Base-by-base conservation (phyloP, 139 green algal species). In the Ostreobium quekettii region DNA sequence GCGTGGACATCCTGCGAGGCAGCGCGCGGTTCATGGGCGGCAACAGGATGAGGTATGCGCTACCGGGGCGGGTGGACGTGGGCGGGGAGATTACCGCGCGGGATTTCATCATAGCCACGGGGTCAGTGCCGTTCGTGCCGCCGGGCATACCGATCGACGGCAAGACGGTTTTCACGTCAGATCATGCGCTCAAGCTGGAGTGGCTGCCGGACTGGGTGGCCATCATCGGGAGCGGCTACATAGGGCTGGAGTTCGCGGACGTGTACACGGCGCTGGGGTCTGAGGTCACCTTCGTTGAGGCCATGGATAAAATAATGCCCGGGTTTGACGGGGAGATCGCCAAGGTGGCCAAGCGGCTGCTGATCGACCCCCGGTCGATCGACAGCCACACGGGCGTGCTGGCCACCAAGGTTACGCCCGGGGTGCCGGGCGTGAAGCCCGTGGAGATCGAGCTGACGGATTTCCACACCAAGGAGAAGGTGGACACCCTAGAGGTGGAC, bases 181-280 rank as follows among this genome's bases (percentile, higher is more conserved):
- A 99, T 81, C 90, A 98, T 74, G 94, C 93, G 0, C 85, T 99
- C 15, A 98, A 98, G 84, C 76, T 99, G 74, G 94, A 98, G 73
- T 98, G 94, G 94, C 69, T 99, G 33, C 94, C 94, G 56, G 80
- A 93, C 58, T 99, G 94, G 94, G 77, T 99, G 0, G 94, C 94
- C 74, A 99, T 99, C 83, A 97, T 99, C 70, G 94, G 94, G 71
- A 90, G 76, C 35, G 94, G 94, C 39, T 99, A 99, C 87, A 99
- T 99, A 70, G 94, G 94, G 31, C 87, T 99, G 28, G 94, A 99
- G 83, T 99, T 99, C 83, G 91, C 81, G 29, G 94, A 99, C 78
- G 93, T 99, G 0, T 97, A 97, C 85, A 97, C 93, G 5, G 93
- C 93, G 0, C 81, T 99, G 0, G 90, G 93, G 15, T 87, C 76